Conservation (phyloP, 2,329 filamentous ascomycete species). For the Arthrobotrys conoides region DNA sequence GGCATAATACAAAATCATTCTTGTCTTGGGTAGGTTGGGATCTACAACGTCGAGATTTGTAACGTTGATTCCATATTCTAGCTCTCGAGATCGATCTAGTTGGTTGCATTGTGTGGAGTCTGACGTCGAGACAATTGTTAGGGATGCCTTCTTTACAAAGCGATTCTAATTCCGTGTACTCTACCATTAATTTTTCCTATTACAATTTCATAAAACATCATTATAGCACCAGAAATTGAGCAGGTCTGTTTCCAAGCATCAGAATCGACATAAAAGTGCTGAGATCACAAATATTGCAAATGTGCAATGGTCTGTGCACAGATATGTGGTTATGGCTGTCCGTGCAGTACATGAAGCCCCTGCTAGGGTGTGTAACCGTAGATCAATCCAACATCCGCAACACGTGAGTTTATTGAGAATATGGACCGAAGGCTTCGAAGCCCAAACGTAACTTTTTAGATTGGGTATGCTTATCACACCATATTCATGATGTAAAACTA, state of each 20-base stretch:
- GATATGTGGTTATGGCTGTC: not conserved
- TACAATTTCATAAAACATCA: not conserved
- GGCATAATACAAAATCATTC: not conserved
- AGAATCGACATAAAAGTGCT: too few species aligned
- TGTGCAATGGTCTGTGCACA: conserved; percentile 1
- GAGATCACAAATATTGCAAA: too few species aligned
- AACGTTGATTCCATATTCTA: conserved; percentile 8
- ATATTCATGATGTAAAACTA: too few species aligned
- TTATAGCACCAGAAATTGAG: not conserved
- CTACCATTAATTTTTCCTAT: not conserved
- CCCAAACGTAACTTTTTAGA: too few species aligned
- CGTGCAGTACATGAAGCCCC: not conserved
- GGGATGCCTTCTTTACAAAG: conserved; percentile 21
- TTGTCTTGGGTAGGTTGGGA: not conserved
- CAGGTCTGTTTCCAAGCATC: not conserved
- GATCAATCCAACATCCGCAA: conserved; percentile 25
- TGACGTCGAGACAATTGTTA: too few species aligned
- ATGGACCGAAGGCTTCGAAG: not conserved
- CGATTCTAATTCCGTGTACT: not conserved
- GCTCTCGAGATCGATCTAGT: conserved; percentile 4
- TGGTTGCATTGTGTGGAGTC: conserved; percentile 4
- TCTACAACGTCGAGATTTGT: not conserved
- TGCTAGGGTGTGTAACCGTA: conserved; percentile 25
- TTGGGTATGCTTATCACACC: too few species aligned
- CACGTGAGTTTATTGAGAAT: not conserved